Conservation (phyloP, 2,329 filamentous ascomycete genomes). For the Colletotrichum siamense region DNA sequence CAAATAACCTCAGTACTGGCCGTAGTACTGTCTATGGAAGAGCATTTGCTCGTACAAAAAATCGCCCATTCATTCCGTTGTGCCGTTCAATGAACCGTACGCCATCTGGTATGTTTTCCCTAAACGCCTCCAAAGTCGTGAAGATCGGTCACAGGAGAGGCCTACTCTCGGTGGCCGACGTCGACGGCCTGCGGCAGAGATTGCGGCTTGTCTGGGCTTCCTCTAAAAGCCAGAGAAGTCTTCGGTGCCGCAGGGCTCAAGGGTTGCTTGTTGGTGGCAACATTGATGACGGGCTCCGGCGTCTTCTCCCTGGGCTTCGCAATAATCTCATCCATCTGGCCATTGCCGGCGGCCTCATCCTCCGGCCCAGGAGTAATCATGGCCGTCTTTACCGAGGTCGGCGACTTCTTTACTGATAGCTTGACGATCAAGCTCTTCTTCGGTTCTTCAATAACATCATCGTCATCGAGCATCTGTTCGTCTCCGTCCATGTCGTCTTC, state of each 20-base stretch:
- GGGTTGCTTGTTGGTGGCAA: slow-evolving; percentile 23
- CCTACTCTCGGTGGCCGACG: slow-evolving; percentile 33
- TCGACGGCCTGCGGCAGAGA: slow-evolving; percentile 35
- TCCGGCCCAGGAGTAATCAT: slow-evolving; percentile 5
- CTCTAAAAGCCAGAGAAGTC: slow-evolving; percentile 62
- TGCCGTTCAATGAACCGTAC: slow-evolving; percentile 15
- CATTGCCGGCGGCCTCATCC: not conserved
- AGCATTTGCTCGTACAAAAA: slow-evolving; percentile 6
- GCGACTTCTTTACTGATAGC: slow-evolving; percentile 59
- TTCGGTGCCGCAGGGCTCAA: slow-evolving; percentile 37
- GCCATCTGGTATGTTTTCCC: not conserved
- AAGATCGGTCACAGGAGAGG: not conserved
- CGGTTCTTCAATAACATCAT: slow-evolving; percentile 52
- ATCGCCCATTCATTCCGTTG: not conserved
- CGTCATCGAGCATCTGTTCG: slow-evolving; percentile 60
- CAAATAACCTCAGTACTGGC: not conserved
- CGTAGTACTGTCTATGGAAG: slow-evolving; percentile 4
- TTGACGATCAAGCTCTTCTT: slow-evolving; percentile 75
- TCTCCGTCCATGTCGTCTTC: slow-evolving; percentile 64
- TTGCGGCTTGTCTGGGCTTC: slow-evolving; percentile 64
- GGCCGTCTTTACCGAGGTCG: slow-evolving; percentile 23
- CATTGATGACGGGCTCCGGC: slow-evolving; percentile 18
- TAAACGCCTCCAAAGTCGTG: slow-evolving; percentile 11
- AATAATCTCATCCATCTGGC: slow-evolving; percentile 1
- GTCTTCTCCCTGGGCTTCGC: slow-evolving; percentile 8